Percentiles rank a stretch among this genome's conserved stretches.
phyloP scores from a whole-genome alignment of 148 eudicot species.

The Cornus kousa region DNA sequence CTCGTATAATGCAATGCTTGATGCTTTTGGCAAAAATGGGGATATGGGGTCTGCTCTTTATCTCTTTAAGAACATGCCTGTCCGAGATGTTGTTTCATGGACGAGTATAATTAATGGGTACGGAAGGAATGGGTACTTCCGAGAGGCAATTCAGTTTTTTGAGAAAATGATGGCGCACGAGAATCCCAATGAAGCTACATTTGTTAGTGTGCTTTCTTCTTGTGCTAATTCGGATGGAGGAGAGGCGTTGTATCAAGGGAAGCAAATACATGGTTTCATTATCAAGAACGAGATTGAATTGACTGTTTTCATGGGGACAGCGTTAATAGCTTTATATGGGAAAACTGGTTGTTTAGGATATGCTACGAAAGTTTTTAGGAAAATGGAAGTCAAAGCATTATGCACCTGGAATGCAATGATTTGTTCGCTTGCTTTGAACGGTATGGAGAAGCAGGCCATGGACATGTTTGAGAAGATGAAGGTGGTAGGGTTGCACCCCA shows the following conservation, averaged over 20 bases:
- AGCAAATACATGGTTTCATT: conserved; percentile 60
- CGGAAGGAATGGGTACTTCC: conserved; percentile 27
- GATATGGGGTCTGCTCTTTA: conserved; percentile 38
- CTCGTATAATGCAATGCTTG: conserved; percentile 55
- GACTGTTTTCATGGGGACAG: conserved; percentile 43
- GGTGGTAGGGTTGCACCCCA: conserved; percentile 31
- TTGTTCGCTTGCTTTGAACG: conserved; percentile 47
- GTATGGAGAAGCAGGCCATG: conserved; percentile 47
- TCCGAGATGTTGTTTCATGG: conserved; percentile 60
- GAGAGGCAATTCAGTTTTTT: conserved; percentile 36
- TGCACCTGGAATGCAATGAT: conserved; percentile 62
- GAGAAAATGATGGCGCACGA: conserved; percentile 45
- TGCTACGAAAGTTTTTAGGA: conserved; percentile 40
- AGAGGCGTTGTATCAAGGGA: conserved; percentile 42
- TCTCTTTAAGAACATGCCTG: conserved; percentile 42
- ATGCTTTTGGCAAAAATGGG: conserved; percentile 43
- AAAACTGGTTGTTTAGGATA: conserved; percentile 42
- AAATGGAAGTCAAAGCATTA: conserved; percentile 34
- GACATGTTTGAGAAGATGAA: conserved; percentile 52
- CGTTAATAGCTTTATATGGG: conserved; percentile 54
- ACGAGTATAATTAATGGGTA: conserved; percentile 58
- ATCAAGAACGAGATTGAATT: conserved; percentile 38
- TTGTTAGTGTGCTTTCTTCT: conserved; percentile 53
- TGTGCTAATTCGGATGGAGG: conserved; percentile 35
- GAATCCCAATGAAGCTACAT: conserved; percentile 58